Base-by-base conservation (phyloP, 1,139 yeast species). In the Debaryomycetaceae sp. region DNA sequence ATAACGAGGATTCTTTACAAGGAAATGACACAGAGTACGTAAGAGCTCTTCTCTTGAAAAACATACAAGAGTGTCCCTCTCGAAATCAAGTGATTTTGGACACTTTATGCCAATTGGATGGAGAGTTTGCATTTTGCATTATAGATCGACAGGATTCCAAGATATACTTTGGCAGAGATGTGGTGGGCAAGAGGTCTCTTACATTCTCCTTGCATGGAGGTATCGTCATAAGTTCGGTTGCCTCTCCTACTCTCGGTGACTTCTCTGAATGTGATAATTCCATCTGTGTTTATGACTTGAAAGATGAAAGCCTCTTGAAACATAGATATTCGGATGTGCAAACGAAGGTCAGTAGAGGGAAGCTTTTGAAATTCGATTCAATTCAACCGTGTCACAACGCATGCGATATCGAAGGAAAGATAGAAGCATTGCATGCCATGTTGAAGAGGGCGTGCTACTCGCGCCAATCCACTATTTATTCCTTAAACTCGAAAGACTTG, bases 101-200 rank as follows among this genome's bases (percentile, higher is more conserved):
- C 53, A 75, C 44, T 44, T 76, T 72, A 1, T 60, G 66, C n/a
- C 45, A 44, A 1, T 53, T 88, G 27, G 70, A 76, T 31, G 99
- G 99, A 1, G 99, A 93, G 59, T 93, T 83, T 71, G 95, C 99
- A 0, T 80, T 69, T 62, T 73, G 72, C 38, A 67, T 79, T 48
- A 58, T 75, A 35, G 87, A 81, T 50, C 50, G 54, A 11, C 17
- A 49, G 1, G 54, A 62, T 1, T 54, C 66, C 0, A 57, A 51
- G 34, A 56, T 87, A 0, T 87, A 81, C 68, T 95, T 89, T 66
- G 97, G 95, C 0, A 78, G 97, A 54, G 99, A 93, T 60, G 60
- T 72, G 1, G 68, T 89, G 22, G 99, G 99, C 0, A 83, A 86
- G 56, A 72, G 97, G 47, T 85, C 97, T 20, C 68, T 93, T 37